phyloP scores from a whole-genome alignment of 2,329 filamentous ascomycete species.

The Hortaea sp. region DNA sequence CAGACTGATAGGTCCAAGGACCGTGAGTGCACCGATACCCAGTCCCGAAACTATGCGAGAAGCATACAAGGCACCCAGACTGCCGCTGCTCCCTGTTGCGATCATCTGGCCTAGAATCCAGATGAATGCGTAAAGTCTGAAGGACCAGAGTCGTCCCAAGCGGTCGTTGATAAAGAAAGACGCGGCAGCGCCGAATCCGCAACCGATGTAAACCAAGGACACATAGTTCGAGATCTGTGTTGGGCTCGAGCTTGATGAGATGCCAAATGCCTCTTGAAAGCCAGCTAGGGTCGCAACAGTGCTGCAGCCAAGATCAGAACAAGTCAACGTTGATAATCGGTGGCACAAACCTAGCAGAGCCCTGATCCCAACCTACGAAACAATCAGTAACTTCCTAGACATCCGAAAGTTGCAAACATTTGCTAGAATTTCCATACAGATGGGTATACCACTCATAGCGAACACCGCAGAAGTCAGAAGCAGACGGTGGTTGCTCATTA shows the following conservation, averaged over 20 bases:
- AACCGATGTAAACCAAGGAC: conserved; percentile 30
- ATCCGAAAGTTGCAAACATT: too few relatives aligned
- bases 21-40: conserved; percentile 31
- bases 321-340: conserved; percentile 30
- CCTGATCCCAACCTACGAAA: conserved; percentile 27
- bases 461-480: conserved; percentile 12
- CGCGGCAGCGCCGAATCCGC: conserved; percentile 21
- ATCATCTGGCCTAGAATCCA: conserved; percentile 29
- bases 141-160: conserved; percentile 32
- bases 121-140: conserved; percentile 28
- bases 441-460: conserved; percentile 11
- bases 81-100: conserved; percentile 17
- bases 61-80: conserved; percentile 24
- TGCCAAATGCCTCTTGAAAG: background rate
- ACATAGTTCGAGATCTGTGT: conserved; percentile 27
- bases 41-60: conserved; percentile 30
- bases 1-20: conserved; percentile 30
- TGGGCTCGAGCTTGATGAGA: conserved; percentile 18
- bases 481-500: conserved; percentile 10
- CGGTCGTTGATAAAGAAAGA: conserved; percentile 33
- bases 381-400: conserved; percentile 3
- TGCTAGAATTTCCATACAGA: conserved; percentile 1
- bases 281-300: too few relatives aligned
- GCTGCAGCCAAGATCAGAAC: too few relatives aligned
- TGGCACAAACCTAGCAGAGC: conserved; percentile 23